Base-by-base conservation (phyloP, 208 protist species). In the Ichthyophonus hoferi region DNA sequence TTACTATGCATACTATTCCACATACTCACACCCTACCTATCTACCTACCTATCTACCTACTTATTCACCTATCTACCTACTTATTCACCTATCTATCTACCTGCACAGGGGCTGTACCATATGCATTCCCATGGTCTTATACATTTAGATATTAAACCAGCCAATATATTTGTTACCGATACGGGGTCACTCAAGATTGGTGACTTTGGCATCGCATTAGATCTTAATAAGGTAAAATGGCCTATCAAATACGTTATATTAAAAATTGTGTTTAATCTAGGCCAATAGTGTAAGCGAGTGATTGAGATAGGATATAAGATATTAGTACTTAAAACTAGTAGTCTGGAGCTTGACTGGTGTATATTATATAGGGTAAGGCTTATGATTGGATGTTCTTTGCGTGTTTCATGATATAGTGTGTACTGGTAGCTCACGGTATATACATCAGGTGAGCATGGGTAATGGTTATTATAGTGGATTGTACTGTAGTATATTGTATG, bases 141-240 rank as follows among this genome's bases (percentile, higher is more conserved):
- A 2, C 91, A 93, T 40, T 42, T 88, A 7, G 91, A 93, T 82
- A 91, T 93, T 79, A 93, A 93, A 41, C 87, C 90, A 31, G 91
- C 37, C 40, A 93, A 93, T 50, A 89, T 93, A 77, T 82, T 93
- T 7, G 1, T 92, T 42, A 82, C 38, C 24, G 39, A 89, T 34
- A 83, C 89, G 67, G 42, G 81, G 41, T 67, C 79, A 2, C 40
- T 89, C 41, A 93, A 93, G 43, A 42, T 92, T 41, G 88, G 90
- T 1, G 91, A 93, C 58, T 93, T 93, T 81, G 91, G 91, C 42
- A 92, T 90, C 24, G 79, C 37, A 41, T 14, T 42, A 40, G 81
- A 89, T 24, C 14, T 41, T 39, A 24, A n/a, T 31, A 81, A 79
- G 43, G 58, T 79, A 82, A 67, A 24, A 24, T n/a, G n/a, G n/a